These are phyloP conservation scores for Lachnellula hyalina DNA, from an alignment of 2,329 filamentous ascomycete species.

Conservation along the genomic window DNA sequence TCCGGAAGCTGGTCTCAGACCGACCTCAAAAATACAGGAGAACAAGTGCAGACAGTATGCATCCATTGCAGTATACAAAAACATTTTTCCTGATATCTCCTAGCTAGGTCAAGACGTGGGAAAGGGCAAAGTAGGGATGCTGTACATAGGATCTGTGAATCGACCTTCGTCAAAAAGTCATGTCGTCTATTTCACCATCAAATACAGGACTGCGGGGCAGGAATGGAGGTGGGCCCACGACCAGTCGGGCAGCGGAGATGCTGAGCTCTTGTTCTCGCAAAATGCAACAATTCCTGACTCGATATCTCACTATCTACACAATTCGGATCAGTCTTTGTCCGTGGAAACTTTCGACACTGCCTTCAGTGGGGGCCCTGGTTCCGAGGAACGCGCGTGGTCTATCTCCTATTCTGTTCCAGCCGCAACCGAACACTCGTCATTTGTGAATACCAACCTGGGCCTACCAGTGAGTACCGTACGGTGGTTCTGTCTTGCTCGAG, in stretches of 20 bases:
- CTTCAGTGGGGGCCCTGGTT: neutral
- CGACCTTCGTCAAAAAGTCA: neutral
- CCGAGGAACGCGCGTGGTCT: neutral
- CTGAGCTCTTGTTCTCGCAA: constrained; percentile 4
- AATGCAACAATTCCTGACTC: neutral
- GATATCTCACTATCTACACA: neutral
- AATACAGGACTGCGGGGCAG: constrained; percentile 2
- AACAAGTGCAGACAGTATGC: neutral
- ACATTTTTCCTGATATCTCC: neutral
- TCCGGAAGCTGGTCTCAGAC: constrained; percentile 1
- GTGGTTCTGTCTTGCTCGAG: constrained; percentile 9
- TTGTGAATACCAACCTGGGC: neutral
- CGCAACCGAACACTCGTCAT: constrained; percentile 4
- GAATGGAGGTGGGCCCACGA: constrained; percentile 6
- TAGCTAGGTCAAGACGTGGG: neutral
- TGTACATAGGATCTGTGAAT: neutral
- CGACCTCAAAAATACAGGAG: neutral
- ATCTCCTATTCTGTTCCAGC: constrained; percentile 3
- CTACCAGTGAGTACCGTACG: constrained; percentile 1
- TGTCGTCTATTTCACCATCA: constrained; percentile 5
- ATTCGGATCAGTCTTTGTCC: neutral
- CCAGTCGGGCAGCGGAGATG: constrained; percentile 1
- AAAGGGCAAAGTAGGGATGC: neutral
- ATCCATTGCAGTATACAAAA: neutral
- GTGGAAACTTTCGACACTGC: neutral